phyloP scores from a whole-genome alignment of 331 rosid species.

The Dryas integrifolia region DNA sequence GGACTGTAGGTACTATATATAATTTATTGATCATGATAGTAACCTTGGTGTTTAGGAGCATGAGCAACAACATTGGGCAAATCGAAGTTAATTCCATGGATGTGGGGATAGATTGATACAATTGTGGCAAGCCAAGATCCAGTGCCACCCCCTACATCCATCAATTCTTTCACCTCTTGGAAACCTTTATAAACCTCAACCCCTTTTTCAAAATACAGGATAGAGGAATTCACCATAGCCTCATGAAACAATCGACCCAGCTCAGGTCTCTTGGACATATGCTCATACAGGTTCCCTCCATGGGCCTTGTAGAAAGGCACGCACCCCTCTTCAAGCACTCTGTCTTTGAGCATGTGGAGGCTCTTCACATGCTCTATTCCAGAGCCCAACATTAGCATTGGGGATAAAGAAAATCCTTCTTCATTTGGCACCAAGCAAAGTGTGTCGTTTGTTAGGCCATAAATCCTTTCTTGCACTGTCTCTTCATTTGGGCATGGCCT shows the following conservation, averaged over 20 bases:
- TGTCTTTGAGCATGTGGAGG: conserved; percentile 3
- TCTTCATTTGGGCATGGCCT: background rate
- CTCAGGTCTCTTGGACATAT: background rate
- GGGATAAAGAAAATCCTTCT: background rate
- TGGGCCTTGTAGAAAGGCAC: background rate
- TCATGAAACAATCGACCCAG: background rate
- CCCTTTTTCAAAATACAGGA: background rate
- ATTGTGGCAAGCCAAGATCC: background rate
- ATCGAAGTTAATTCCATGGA: conserved; percentile 8
- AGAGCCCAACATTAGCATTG: background rate
- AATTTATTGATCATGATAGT: background rate
- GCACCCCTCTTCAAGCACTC: background rate
- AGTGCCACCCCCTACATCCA: conserved; percentile 8
- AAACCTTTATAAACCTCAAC: background rate
- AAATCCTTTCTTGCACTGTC: background rate
- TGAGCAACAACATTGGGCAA: background rate
- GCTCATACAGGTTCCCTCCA: background rate
- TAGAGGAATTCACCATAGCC: background rate
- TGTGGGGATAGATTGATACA: background rate
- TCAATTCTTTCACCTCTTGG: conserved; percentile 6
- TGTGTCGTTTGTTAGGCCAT: background rate
- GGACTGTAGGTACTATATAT: no score
- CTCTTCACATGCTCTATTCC: background rate
- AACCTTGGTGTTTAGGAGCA: conserved; percentile 4
- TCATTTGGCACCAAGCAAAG: conserved; percentile 11